These are phyloP conservation scores for Sambucus nigra DNA, from an alignment of 129 eudicot genomes.

Conservation along the genomic window DNA sequence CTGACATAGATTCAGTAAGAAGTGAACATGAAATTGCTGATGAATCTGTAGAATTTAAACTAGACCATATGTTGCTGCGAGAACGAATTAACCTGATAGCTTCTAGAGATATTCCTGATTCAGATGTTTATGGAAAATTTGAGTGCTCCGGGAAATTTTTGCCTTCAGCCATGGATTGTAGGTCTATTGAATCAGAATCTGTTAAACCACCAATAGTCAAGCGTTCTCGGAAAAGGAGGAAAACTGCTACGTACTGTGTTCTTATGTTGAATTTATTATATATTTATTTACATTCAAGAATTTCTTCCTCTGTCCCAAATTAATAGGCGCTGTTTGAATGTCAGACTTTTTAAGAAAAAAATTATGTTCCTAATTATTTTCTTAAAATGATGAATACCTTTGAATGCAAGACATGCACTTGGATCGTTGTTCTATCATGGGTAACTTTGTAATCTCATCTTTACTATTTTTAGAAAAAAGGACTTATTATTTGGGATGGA, in stretches of 20 bases:
- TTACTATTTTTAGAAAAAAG: no score
- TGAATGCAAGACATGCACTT: no score
- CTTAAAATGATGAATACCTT: no score
- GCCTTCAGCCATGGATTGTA: conserved; percentile 21
- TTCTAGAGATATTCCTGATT: conserved; percentile 20
- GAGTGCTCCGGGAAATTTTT: conserved; percentile 18
- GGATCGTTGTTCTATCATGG: no score
- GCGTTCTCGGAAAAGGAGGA: conserved; percentile 59
- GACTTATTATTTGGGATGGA: neutral
- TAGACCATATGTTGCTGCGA: conserved; percentile 67
- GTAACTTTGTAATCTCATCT: no score
- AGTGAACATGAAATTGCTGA: conserved; percentile 24
- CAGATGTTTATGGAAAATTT: conserved; percentile 7
- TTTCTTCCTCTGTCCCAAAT: no score
- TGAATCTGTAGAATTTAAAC: conserved; percentile 36
- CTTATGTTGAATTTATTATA: conserved; percentile 1
- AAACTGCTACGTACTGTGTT: conserved; percentile 69
- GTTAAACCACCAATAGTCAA: conserved; percentile 32
- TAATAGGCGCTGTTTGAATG: no score
- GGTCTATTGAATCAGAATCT: conserved; percentile 27
- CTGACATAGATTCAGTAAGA: conserved; percentile 25
- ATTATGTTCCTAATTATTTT: no score
- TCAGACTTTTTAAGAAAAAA: no score
- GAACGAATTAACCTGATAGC: conserved; percentile 58
- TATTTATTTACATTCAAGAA: no score